Base-by-base conservation (phyloP, 257 asterid genomes). In the Gynochthodes officinalis region DNA sequence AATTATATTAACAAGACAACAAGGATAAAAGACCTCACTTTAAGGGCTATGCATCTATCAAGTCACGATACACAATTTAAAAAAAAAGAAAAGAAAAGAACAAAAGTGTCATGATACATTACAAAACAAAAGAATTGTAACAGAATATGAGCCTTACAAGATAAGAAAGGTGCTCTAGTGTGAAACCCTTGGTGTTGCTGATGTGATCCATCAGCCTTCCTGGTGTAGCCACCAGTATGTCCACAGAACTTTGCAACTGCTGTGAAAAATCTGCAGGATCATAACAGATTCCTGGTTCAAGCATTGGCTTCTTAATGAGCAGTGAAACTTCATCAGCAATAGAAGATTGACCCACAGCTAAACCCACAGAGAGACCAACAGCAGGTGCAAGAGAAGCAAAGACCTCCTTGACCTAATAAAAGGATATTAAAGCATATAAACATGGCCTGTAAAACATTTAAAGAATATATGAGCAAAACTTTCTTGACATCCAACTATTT, bases 191-290 rank as follows among this genome's bases (percentile, higher is more conserved):
- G 50, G 98, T 93, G 79, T 88, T 88, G 87, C 80, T 81, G 67
- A 93, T 88, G 76, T 93, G 98, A 79, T 93, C 98, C 95, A 91
- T 88, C 75, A 93, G 82, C 82, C 97, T 88, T 75, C 98, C 96
- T 7, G 96, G 97, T 71, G 98, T 93, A 71, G 98, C 97, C 73
- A 93, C 96, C 64, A 93, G 89, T 77, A 93, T 91, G 86, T 93
- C 98, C 67, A 93, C 97, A 63, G 87, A 76, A 78, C 96, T 88
- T 82, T 85, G 83, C 37, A 79, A 77, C 76, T 83, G 88, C 43
- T 27, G 81, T 54, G 73, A 33, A 65, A 72, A 66, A 79, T 88
- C 89, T 77, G 77, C 92, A 53, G 82, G 74, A 76, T 82, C 88
- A 28, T 82, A 81, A 76, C 83, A 86, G 72, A 80, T 60, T 69